phyloP scores from a whole-genome alignment of 1,139 yeast species.

The Zygoascus sp. region DNA sequence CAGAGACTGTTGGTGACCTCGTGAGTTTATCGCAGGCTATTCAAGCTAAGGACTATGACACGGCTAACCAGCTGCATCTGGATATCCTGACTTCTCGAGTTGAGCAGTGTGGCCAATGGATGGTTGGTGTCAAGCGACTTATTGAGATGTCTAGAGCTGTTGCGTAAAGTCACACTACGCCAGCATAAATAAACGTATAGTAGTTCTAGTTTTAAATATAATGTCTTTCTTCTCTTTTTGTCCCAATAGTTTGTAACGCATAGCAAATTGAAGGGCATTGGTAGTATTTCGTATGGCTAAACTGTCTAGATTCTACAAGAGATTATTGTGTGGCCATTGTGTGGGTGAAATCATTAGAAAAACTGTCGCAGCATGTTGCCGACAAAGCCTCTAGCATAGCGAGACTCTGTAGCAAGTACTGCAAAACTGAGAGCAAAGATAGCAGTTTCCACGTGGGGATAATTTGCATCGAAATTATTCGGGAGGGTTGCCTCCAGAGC shows the following conservation, averaged over 20 bases:
- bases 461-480: constrained; percentile 24
- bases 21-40: constrained; percentile 50
- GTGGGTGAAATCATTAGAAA: constrained; percentile 16
- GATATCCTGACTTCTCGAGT: constrained; percentile 63
- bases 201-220: constrained; percentile 1
- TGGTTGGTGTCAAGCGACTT: constrained; percentile 84
- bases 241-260: too few species aligned
- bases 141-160: constrained; percentile 57
- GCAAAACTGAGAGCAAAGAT: constrained; percentile 39
- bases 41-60: constrained; percentile 49
- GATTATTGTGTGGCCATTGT: not conserved
- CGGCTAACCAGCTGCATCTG: constrained; percentile 50
- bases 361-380: constrained; percentile 21
- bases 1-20: constrained; percentile 53
- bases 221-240: not conserved
- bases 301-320: too few species aligned
- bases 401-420: constrained; percentile 24
- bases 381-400: constrained; percentile 24
- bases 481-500: constrained; percentile 39
- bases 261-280: too few species aligned
- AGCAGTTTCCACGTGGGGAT: constrained; percentile 30
- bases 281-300: too few species aligned
- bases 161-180: constrained; percentile 5
- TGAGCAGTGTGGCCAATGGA: constrained; percentile 87
- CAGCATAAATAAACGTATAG: not conserved